These are phyloP conservation scores for Hypomontagnella submonticulosa DNA, from an alignment of 495 filamentous ascomycete species.

Conservation along the genomic window DNA sequence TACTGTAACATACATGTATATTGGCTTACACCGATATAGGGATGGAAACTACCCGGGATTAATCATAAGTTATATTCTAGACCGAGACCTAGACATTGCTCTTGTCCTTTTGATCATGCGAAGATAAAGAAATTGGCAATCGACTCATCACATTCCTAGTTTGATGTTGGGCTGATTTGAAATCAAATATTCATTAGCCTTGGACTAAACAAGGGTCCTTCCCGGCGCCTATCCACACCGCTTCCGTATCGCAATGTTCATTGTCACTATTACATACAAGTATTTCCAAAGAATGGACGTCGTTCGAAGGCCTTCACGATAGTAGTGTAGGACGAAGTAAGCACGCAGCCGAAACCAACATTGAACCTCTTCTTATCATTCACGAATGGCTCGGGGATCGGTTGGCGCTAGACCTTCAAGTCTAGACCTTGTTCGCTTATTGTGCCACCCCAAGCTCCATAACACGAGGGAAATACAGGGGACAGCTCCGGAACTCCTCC, in stretches of 20 bases:
- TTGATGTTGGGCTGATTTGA: neutral
- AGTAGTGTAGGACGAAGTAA: too few relatives aligned
- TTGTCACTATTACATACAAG: constrained; percentile 5
- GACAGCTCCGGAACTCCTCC: constrained; percentile 22
- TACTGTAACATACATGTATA: neutral
- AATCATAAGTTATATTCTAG: too few relatives aligned
- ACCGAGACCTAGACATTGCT: too few relatives aligned
- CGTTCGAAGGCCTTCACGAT: neutral
- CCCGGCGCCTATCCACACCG: neutral
- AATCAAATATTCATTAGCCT: neutral
- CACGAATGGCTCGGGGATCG: neutral
- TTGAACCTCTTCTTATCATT: neutral
- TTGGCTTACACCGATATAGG: neutral
- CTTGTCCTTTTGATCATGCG: too few relatives aligned
- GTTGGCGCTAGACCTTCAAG: neutral
- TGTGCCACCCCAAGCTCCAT: neutral
- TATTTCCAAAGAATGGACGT: neutral
- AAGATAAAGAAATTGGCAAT: neutral
- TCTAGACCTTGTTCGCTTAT: too few relatives aligned
- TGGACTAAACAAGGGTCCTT: neutral
- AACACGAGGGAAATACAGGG: neutral
- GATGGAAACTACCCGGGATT: neutral
- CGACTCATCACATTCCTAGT: constrained; percentile 10
- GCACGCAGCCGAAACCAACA: too few relatives aligned
- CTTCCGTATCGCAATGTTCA: neutral